Percentiles rank a stretch among this genome's conserved stretches.
These are phyloP conservation scores for Agapanthus africanus DNA, from an alignment of 106 monocot genomes.

Conservation along the genomic window DNA sequence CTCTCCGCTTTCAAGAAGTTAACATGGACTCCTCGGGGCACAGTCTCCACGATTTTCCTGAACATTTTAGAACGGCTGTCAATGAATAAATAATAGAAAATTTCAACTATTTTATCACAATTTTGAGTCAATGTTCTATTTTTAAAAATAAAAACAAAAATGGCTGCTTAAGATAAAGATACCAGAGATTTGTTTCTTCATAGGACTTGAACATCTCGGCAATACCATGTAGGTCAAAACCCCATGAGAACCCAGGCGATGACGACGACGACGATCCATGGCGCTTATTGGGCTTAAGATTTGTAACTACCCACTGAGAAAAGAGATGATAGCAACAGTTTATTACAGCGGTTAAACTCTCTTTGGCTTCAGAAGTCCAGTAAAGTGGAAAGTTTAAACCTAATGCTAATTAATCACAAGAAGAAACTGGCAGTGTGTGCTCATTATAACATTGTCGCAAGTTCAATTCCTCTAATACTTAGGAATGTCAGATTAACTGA, in stretches of 20 bases:
- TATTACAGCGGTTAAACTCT: background rate
- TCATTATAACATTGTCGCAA: too few relatives aligned
- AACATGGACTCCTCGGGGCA: slow-evolving; percentile 87
- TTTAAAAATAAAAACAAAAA: background rate
- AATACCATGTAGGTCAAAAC: slow-evolving; percentile 82
- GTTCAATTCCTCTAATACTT: too few relatives aligned
- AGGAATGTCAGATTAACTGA: background rate
- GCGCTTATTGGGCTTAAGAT: slow-evolving; percentile 38
- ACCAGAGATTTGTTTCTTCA: slow-evolving; percentile 92
- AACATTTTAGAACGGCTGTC: background rate
- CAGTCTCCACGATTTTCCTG: slow-evolving; percentile 92
- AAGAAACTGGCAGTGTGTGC: background rate
- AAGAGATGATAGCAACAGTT: background rate
- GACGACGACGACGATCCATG: slow-evolving; percentile 19
- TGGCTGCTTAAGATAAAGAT: slow-evolving; percentile 2
- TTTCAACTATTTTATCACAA: too few relatives aligned
- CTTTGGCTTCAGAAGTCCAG: background rate
- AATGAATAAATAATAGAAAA: background rate
- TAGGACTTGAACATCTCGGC: slow-evolving; percentile 91
- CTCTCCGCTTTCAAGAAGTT: slow-evolving; percentile 97
- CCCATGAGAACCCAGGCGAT: slow-evolving; percentile 59
- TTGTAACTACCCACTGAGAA: slow-evolving; percentile 85
- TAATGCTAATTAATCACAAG: background rate
- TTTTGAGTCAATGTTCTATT: background rate
- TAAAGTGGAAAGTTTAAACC: background rate